phyloP scores from a whole-genome alignment of 352 stramenopile genomes.

The Aphanomyces invadans region DNA sequence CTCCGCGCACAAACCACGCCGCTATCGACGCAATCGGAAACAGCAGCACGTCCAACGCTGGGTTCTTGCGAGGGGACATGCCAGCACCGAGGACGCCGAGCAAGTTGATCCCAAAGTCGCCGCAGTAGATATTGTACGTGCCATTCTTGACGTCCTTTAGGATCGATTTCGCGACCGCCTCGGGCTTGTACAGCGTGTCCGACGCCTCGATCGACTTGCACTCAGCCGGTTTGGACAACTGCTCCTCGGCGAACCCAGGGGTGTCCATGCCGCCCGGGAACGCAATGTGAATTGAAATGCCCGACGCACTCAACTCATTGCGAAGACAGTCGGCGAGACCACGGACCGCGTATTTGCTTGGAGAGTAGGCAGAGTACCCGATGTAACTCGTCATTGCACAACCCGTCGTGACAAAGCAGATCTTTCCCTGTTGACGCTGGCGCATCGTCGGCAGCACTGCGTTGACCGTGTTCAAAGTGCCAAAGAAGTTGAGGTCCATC shows the following conservation, averaged over 20 bases:
- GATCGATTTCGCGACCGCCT: slow-evolving; percentile 22
- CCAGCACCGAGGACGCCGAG: background rate
- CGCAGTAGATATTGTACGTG: slow-evolving; percentile 23
- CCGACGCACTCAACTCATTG: slow-evolving; percentile 1
- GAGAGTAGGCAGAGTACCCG: slow-evolving; percentile 26
- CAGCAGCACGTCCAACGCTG: slow-evolving; percentile 3
- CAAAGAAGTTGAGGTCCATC: slow-evolving; percentile 28
- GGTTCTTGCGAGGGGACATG: slow-evolving; percentile 14
- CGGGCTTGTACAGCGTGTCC: slow-evolving; percentile 20
- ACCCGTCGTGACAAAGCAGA: slow-evolving; percentile 17
- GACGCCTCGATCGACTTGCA: slow-evolving; percentile 25
- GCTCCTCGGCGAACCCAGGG: slow-evolving; percentile 20
- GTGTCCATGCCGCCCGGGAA: slow-evolving; percentile 24
- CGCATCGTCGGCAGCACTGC: slow-evolving; percentile 11
- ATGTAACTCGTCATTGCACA: slow-evolving; percentile 18
- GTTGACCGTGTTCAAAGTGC: slow-evolving; percentile 17
- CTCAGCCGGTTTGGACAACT: slow-evolving; percentile 10
- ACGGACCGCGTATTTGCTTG: slow-evolving; percentile 25
- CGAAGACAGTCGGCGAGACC: slow-evolving; percentile 20
- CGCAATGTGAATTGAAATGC: slow-evolving; percentile 23
- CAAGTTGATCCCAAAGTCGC: slow-evolving; percentile 18
- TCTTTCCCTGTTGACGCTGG: background rate
- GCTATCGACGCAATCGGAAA: slow-evolving; percentile 21
- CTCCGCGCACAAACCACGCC: slow-evolving; percentile 17
- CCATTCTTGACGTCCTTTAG: slow-evolving; percentile 8